Evolutionary conservation across 495 filamentous ascomycete species (phyloP).

Genomic region (Penicillium taxi): DNA sequence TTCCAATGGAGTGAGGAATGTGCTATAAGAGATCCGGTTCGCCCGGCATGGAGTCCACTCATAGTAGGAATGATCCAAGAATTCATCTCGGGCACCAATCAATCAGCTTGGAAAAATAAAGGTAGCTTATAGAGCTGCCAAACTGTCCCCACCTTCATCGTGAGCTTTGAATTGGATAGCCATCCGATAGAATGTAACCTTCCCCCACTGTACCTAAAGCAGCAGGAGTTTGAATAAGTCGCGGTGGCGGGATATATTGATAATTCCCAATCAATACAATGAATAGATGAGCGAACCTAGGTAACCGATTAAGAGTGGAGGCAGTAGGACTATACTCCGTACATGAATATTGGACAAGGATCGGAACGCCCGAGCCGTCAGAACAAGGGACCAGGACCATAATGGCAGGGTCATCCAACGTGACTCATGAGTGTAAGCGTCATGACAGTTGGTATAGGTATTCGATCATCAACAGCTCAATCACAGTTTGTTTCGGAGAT

Average conservation of each 20-base stretch:
- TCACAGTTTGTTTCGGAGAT: conserved; percentile 11
- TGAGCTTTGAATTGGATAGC: conserved; percentile 21
- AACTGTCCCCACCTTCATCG: conserved; percentile 13
- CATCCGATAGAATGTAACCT: conserved; percentile 36
- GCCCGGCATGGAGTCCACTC: conserved; percentile 19
- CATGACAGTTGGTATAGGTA: conserved; percentile 26
- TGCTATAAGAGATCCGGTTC: conserved; percentile 17
- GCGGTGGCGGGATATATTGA: conserved; percentile 13
- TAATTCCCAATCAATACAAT: conserved; percentile 16
- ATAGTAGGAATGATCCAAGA: conserved; percentile 21
- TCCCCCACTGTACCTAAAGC: conserved; percentile 29
- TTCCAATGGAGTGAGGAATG: conserved; percentile 41
- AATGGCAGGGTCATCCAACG: background rate
- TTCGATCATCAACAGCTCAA: conserved; percentile 11
- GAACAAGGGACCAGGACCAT: conserved; percentile 12
- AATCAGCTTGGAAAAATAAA: background rate
- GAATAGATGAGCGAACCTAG: conserved; percentile 3
- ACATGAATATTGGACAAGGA: conserved; percentile 3
- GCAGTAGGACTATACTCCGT: background rate
- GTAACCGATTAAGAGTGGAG: conserved; percentile 1
- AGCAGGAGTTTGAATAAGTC: conserved; percentile 22
- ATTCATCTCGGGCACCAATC: conserved; percentile 22
- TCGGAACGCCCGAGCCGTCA: conserved; percentile 14
- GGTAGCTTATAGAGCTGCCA: conserved; percentile 13
- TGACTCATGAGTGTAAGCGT: conserved; percentile 26